These are phyloP conservation scores for Glycyrrhiza uralensis DNA, from an alignment of 306 rosid genomes.

Conservation along the genomic window DNA sequence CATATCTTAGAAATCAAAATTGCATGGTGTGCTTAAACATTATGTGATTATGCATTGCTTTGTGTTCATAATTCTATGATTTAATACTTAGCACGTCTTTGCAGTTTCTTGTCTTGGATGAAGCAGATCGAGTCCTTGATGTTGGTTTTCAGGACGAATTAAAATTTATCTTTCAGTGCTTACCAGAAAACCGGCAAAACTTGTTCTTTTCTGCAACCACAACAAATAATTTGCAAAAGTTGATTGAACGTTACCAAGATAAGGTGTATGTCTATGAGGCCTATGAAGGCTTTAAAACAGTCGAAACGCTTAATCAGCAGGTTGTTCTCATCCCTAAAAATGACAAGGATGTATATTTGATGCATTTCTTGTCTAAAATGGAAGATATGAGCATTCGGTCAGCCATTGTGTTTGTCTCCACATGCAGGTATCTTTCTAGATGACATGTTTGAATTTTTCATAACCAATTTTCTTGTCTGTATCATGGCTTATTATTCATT, in stretches of 20 bases:
- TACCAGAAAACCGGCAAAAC: slow-evolving; percentile 81
- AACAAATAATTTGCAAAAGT: slow-evolving; percentile 58
- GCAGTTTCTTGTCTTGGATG: slow-evolving; percentile 89
- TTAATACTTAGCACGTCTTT: slow-evolving; percentile 1
- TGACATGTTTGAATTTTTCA: slow-evolving; percentile 5
- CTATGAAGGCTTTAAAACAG: slow-evolving; percentile 83
- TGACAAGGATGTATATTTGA: slow-evolving; percentile 79
- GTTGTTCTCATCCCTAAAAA: slow-evolving; percentile 56
- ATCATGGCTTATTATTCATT: not conserved
- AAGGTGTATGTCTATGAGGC: slow-evolving; percentile 73
- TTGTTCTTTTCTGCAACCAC: slow-evolving; percentile 83
- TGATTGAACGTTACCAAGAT: slow-evolving; percentile 64
- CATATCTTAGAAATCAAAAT: not conserved
- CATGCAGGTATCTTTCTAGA: slow-evolving; percentile 62
- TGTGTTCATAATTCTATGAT: not conserved
- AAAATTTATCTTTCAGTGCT: slow-evolving; percentile 65
- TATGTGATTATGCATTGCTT: not conserved
- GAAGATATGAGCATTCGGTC: slow-evolving; percentile 73
- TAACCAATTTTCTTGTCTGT: not conserved
- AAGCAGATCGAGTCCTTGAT: slow-evolving; percentile 89
- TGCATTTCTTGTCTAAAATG: slow-evolving; percentile 67
- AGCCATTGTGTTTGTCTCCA: slow-evolving; percentile 70
- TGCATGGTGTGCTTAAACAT: not conserved
- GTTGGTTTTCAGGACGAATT: slow-evolving; percentile 81
- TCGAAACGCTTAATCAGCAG: slow-evolving; percentile 72